These are phyloP conservation scores for Hypholoma fasciculare DNA, from an alignment of 768 basidiomycete species.

Conservation along the genomic window DNA sequence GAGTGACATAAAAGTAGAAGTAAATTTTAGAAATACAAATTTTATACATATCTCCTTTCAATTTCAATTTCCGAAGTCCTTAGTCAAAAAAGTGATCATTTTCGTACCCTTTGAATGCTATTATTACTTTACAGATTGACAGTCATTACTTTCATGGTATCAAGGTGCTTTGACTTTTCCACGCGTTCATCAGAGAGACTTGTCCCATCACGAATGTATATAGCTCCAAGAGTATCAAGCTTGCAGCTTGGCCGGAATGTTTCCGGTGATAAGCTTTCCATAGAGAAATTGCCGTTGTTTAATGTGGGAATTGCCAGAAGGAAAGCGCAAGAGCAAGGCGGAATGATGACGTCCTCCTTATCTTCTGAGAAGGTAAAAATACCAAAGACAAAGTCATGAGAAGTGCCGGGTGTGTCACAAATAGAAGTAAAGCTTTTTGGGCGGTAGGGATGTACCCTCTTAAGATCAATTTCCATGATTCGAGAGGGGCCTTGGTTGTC, in stretches of 20 bases:
- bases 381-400: neutral
- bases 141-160: conserved; percentile 6
- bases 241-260: neutral
- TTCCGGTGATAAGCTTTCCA: neutral
- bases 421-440: neutral
- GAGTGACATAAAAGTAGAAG: no score
- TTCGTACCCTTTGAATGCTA: no score
- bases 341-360: neutral
- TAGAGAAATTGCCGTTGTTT: neutral
- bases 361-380: neutral
- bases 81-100: no score
- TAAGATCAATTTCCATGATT: neutral
- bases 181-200: neutral
- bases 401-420: neutral
- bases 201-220: neutral
- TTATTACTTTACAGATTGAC: neutral
- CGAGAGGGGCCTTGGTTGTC: no score
- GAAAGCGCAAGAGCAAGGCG: neutral
- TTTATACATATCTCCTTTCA: no score
- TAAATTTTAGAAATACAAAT: no score
- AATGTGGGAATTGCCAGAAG: neutral
- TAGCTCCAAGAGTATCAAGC: neutral
- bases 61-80: no score
- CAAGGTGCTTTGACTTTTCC: neutral
- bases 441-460: neutral